Evolutionary conservation across 768 basidiomycete genomes (phyloP).

Genomic region (Leccinum subtestaceum): DNA sequence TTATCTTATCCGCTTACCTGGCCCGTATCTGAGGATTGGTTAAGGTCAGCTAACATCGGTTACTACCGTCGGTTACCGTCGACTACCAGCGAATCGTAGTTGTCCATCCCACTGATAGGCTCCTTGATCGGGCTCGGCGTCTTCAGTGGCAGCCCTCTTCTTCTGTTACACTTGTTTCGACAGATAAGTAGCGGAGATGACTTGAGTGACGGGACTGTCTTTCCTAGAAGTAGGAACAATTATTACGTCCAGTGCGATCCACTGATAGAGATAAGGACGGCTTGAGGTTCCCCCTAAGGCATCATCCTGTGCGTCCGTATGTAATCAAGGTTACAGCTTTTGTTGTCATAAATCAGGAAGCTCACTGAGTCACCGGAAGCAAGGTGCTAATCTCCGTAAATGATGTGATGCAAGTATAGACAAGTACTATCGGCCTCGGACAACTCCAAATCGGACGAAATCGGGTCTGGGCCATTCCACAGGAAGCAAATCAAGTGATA

Average conservation of each 20-base stretch:
- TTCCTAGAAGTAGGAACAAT: neutral
- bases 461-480: slow-evolving; percentile 5
- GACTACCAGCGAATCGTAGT: no score
- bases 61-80: no score
- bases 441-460: neutral
- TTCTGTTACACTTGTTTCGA: neutral
- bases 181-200: neutral
- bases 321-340: neutral
- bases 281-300: neutral
- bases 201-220: neutral
- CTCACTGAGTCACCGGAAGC: neutral
- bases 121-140: neutral
- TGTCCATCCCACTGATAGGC: no score
- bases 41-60: no score
- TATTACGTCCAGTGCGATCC: neutral
- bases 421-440: neutral
- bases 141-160: neutral
- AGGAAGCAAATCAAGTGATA: slow-evolving; percentile 1
- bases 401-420: neutral
- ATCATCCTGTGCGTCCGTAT: neutral
- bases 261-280: neutral
- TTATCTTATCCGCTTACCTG: neutral
- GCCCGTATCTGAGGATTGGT: no score
- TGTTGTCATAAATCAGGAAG: neutral
- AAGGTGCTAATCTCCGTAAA: neutral